Base-by-base conservation (phyloP, 495 filamentous ascomycete genomes). In the Tuber indicum region DNA sequence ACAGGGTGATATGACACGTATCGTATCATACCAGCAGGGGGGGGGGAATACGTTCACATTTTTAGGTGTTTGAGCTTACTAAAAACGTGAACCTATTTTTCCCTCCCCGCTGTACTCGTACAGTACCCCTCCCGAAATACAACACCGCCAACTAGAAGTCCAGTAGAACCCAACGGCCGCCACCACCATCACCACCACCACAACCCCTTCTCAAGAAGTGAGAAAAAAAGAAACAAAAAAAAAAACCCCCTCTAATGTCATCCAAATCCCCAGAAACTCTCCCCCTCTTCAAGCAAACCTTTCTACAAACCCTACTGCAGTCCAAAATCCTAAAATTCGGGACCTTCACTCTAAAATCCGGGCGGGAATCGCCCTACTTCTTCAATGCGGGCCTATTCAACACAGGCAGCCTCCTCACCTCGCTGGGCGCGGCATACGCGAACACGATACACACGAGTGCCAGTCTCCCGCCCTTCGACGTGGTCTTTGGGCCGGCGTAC, bases 331-430 rank as follows among this genome's bases (percentile, higher is more conserved):
- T 98, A 75, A 91, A 91, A 66, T 97, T 99, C 86, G 95, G 96
- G 84, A 90, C 88, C 81, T 98, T 91, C 87, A 91, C 90, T 75
- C 88, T 99, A 78, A 99, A 99, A 85, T 97, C 94, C 75, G 91
- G 92, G 80, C 94, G 96, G 78, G 88, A 90, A 82, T 97, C 94
- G 10, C 94, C 96, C n/a, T 98, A 98, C 89, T 98, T 99, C 89
- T 97, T 98, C 91, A 96, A 96, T 85, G 93, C 94, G 26, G 93
- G 93, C 46, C 89, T 91, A 80, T 94, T 98, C 86, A 91, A 94
- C 86, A 89, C 89, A 39, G 91, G 90, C 42, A 86, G 89, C 76
- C 89, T 97, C 32, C 89, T 96, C 75, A 87, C 88, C 75, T 89
- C 92, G 76, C 90, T 96, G 77, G 88, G 90, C 75, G 86, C 88